Percentiles rank a stretch among this genome's conserved stretches.
phyloP scores from a whole-genome alignment of 495 filamentous ascomycete genomes.

The Aspergillus ostianus region DNA sequence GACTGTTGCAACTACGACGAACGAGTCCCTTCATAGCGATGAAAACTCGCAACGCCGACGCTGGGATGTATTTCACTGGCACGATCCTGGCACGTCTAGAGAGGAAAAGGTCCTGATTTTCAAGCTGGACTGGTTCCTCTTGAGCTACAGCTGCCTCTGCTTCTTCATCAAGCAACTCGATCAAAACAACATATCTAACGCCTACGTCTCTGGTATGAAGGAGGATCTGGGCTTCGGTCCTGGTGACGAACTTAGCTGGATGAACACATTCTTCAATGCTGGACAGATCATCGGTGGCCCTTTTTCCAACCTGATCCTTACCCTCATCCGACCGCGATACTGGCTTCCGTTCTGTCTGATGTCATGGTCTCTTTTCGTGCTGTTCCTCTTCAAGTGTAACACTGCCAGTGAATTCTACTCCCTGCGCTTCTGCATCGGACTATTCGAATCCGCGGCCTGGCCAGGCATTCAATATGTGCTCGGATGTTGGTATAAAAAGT shows the following conservation, averaged over 20 bases:
- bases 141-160: constrained; percentile 14
- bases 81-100: constrained; percentile 5
- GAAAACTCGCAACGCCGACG: too few relatives aligned
- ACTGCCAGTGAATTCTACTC: constrained; percentile 13
- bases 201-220: constrained; percentile 63
- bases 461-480: constrained; percentile 19
- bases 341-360: constrained; percentile 17
- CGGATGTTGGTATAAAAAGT: constrained; percentile 22
- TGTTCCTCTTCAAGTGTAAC: constrained; percentile 17
- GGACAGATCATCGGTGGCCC: constrained; percentile 12
- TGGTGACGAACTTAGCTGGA: constrained; percentile 42
- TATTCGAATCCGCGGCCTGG: constrained; percentile 16
- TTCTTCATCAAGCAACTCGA: constrained; percentile 21
- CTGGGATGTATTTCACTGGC: too few relatives aligned
- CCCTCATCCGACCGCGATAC: constrained; percentile 11
- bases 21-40: too few relatives aligned
- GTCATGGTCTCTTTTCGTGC: constrained; percentile 18
- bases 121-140: constrained; percentile 19
- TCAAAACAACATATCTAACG: constrained; percentile 44
- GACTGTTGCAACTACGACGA: too few relatives aligned
- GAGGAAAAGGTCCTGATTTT: constrained; percentile 18
- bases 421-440: constrained; percentile 17
- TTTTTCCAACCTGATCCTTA: constrained; percentile 13
- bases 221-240: constrained; percentile 51
- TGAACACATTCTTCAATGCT: constrained; percentile 20